phyloP scores from a whole-genome alignment of 179 eudicot species.

The Spergularia azorica region DNA sequence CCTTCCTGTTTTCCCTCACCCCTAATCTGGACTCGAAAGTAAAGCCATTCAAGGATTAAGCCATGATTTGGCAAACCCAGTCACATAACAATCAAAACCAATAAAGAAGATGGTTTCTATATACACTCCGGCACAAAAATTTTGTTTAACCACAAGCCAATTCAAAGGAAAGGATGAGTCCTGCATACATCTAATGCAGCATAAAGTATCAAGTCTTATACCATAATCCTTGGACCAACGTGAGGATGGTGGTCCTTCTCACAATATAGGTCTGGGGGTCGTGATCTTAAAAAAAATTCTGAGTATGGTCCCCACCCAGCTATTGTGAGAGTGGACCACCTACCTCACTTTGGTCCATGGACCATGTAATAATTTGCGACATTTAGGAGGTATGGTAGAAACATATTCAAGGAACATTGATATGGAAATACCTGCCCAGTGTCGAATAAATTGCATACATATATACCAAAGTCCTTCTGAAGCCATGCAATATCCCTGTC shows the following conservation, averaged over 20 bases:
- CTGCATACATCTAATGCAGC: not conserved
- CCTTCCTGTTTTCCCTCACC: not conserved
- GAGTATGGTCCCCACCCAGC: too few relatives aligned
- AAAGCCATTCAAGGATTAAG: not conserved
- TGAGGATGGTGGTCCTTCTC: too few relatives aligned
- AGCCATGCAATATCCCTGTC: conserved; percentile 89
- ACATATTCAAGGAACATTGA: not conserved
- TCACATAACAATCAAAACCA: too few relatives aligned
- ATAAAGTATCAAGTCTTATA: not conserved
- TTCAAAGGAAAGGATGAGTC: not conserved
- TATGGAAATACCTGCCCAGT: conserved; percentile 74
- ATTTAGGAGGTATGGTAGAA: not conserved
- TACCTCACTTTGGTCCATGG: too few relatives aligned
- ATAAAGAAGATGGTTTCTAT: too few relatives aligned
- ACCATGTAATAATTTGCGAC: not conserved
- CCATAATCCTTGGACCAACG: too few relatives aligned
- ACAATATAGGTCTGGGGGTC: too few relatives aligned
- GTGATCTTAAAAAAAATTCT: too few relatives aligned
- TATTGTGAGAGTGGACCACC: too few relatives aligned
- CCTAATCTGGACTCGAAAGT: not conserved
- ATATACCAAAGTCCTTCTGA: conserved; percentile 91
- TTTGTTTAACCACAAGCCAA: not conserved
- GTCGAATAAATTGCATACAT: conserved; percentile 87
- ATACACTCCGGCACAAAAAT: not conserved
- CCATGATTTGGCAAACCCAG: too few relatives aligned